Percentiles rank a stretch among this genome's conserved stretches.
Conservation (phyloP, 1,284 basidiomycete genomes). For the Cryptococcus hybrid region DNA sequence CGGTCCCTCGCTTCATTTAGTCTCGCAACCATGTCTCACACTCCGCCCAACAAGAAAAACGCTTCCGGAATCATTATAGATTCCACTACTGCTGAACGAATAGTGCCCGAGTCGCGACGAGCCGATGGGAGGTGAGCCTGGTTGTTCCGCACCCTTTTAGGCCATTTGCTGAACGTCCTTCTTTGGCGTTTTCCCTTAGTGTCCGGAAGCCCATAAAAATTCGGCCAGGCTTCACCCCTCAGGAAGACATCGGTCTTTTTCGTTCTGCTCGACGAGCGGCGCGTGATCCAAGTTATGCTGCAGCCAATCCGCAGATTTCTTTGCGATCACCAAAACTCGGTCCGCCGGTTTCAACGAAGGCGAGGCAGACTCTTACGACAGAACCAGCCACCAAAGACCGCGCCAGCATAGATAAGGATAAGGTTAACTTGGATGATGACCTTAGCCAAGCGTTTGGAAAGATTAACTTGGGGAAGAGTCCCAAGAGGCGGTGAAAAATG, state of each 20-base stretch:
- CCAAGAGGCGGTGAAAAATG: no score
- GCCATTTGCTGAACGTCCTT: neutral
- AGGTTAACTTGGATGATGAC: constrained; percentile 26
- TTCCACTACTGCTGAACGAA: constrained; percentile 75
- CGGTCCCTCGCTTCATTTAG: no score
- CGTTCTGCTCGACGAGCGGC: constrained; percentile 70
- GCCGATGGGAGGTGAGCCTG: constrained; percentile 81
- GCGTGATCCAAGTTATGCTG: constrained; percentile 53
- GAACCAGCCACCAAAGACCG: constrained; percentile 23
- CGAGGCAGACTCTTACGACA: constrained; percentile 67
- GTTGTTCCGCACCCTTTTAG: neutral
- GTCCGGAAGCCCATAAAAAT: constrained; percentile 86
- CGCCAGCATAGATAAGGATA: constrained; percentile 29
- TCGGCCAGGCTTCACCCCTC: constrained; percentile 88
- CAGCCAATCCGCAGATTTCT: constrained; percentile 51
- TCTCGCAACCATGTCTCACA: constrained; percentile 52
- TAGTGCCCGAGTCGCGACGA: constrained; percentile 79
- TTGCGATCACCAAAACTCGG: neutral
- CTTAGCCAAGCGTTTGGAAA: constrained; percentile 26
- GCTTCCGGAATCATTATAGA: constrained; percentile 79
- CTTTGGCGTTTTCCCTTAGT: constrained; percentile 50
- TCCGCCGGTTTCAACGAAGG: constrained; percentile 38
- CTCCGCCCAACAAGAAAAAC: constrained; percentile 57
- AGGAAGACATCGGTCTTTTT: constrained; percentile 86
- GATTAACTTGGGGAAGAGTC: constrained; percentile 10